These are phyloP conservation scores for Sphaerobolus stellatus DNA, from an alignment of 1,284 basidiomycete genomes.

Conservation along the genomic window DNA sequence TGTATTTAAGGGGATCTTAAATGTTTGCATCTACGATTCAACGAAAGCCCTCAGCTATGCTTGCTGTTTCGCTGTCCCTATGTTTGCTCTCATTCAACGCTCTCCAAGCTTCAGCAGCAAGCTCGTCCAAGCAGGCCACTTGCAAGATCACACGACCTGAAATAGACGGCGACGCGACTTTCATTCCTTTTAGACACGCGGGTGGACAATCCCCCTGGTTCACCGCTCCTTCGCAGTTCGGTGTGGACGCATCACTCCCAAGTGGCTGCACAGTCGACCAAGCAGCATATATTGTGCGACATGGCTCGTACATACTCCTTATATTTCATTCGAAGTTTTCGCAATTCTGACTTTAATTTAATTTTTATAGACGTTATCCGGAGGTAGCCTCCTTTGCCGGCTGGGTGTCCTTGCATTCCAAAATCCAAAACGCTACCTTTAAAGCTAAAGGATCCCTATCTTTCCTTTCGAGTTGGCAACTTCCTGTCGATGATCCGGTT, in stretches of 20 bases:
- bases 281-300: conserved; percentile 43
- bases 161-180: too few species aligned
- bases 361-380: conserved; percentile 36
- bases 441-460: conserved; percentile 38
- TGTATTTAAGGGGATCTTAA: too few species aligned
- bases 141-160: too few species aligned
- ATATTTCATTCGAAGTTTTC: neutral
- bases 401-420: conserved; percentile 38
- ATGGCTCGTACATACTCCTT: conserved; percentile 37
- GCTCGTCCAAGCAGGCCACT: too few species aligned
- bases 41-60: too few species aligned
- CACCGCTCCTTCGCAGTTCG: conserved; percentile 39
- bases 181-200: conserved; percentile 42
- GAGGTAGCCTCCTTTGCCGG: conserved; percentile 40
- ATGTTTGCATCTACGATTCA: too few species aligned
- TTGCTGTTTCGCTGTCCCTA: too few species aligned
- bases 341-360: neutral
- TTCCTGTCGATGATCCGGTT: conserved; percentile 39
- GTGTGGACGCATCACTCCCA: conserved; percentile 32
- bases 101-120: too few species aligned
- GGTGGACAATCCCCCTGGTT: conserved; percentile 45
- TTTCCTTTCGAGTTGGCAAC: conserved; percentile 42
- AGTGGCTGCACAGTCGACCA: conserved; percentile 41
- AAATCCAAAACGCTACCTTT: conserved; percentile 42
- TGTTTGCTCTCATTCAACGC: too few species aligned